These are phyloP conservation scores for Vitis amurensis DNA, from an alignment of 164 flowering plant species.

Conservation along the genomic window DNA sequence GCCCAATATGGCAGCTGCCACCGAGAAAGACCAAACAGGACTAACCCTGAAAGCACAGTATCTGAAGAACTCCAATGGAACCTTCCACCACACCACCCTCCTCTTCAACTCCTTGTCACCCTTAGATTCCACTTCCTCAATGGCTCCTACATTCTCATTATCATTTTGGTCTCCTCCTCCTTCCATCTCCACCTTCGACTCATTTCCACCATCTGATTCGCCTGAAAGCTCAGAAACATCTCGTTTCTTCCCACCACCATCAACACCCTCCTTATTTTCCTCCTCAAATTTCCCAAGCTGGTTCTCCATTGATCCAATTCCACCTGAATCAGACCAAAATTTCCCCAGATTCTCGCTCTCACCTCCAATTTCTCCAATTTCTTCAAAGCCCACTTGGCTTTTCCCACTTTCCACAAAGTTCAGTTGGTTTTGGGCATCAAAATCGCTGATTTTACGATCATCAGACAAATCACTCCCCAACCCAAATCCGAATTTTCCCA, in stretches of 20 bases:
- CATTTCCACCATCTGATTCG: constrained; percentile 14
- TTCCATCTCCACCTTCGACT: constrained; percentile 7
- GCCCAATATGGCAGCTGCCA: constrained; percentile 83
- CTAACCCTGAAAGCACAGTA: constrained; percentile 65
- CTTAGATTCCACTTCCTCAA: constrained; percentile 10
- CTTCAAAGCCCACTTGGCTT: constrained; percentile 26
- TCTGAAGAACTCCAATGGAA: constrained; percentile 74
- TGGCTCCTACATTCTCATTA: constrained; percentile 3
- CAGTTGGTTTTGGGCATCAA: constrained; percentile 22
- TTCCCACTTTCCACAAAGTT: constrained; percentile 27
- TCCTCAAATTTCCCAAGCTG: constrained; percentile 15
- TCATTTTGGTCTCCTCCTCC: constrained; percentile 14
- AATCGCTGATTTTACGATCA: constrained; percentile 13
- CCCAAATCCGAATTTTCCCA: not conserved
- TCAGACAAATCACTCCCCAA: constrained; percentile 15
- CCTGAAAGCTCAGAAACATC: constrained; percentile 7
- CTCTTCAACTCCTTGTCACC: constrained; percentile 32
- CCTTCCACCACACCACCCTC: constrained; percentile 79
- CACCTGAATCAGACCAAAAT: constrained; percentile 40
- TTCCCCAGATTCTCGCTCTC: constrained; percentile 16
- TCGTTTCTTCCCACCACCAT: constrained; percentile 5
- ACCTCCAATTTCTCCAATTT: constrained; percentile 21
- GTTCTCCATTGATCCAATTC: constrained; percentile 11
- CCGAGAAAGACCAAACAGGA: constrained; percentile 82
- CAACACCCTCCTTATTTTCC: constrained; percentile 10